Conservation (phyloP, 495 filamentous ascomycete genomes). For the Talaromyces liani region DNA sequence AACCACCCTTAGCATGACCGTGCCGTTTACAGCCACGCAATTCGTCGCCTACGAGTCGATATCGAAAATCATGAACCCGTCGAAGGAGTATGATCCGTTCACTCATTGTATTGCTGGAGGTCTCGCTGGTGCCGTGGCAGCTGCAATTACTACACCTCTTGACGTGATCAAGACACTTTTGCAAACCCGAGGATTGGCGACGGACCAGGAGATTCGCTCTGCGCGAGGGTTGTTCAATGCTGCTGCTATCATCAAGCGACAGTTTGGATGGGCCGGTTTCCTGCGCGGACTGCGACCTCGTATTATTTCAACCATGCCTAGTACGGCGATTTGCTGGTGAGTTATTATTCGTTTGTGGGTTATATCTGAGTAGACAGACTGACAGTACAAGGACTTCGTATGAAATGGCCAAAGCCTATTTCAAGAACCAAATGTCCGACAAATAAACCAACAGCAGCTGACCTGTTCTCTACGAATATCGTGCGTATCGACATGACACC, state of each 20-base stretch:
- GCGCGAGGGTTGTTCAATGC: conserved; percentile 78
- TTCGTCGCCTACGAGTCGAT: conserved; percentile 97
- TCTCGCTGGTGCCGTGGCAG: conserved; percentile 86
- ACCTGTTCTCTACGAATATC: background rate
- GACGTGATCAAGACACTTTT: conserved; percentile 97
- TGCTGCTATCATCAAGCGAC: conserved; percentile 71
- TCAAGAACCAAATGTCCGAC: conserved; percentile 39
- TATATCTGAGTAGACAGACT: conserved; percentile 10
- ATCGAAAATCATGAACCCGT: conserved; percentile 85
- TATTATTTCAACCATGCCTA: conserved; percentile 95
- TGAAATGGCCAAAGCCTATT: conserved; percentile 72
- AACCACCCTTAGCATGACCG: conserved; percentile 96
- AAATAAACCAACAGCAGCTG: conserved; percentile 5
- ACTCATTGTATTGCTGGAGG: conserved; percentile 91
- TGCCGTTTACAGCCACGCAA: conserved; percentile 93
- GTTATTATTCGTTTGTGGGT: conserved; percentile 23
- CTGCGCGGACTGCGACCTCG: conserved; percentile 86
- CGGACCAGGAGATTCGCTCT: conserved; percentile 74
- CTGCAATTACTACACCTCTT: conserved; percentile 87
- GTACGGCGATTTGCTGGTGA: conserved; percentile 97
- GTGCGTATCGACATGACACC: background rate
- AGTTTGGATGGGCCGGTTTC: conserved; percentile 81
- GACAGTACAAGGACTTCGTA: conserved; percentile 55
- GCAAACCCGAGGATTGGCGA: conserved; percentile 79
- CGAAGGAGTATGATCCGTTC: conserved; percentile 75